phyloP scores from a whole-genome alignment of 371 early-diverging fungal species.

The Mortierella sp. region DNA sequence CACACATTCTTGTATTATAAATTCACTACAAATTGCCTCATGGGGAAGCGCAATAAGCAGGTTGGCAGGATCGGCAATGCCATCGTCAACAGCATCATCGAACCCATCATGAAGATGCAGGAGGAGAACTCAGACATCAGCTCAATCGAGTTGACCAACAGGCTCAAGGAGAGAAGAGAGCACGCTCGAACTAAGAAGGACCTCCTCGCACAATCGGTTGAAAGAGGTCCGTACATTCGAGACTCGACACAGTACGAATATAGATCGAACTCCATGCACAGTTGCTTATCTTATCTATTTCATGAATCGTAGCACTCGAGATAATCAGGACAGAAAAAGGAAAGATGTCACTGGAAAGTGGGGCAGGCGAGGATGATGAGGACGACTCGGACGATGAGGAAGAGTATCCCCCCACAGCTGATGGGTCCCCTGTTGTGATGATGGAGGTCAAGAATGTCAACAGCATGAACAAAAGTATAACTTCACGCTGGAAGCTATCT shows the following conservation, averaged over 20 bases:
- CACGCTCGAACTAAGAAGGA: conserved; percentile 47
- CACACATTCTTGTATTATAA: background rate
- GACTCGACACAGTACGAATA: background rate
- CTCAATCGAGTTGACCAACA: conserved; percentile 37
- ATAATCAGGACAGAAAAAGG: conserved; percentile 39
- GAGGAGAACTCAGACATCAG: conserved; percentile 50
- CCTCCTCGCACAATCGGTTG: conserved; percentile 41
- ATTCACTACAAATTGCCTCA: background rate
- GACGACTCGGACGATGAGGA: conserved; percentile 49
- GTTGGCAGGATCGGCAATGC: conserved; percentile 50
- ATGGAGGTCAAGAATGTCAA: conserved; percentile 66
- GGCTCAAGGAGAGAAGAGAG: conserved; percentile 42
- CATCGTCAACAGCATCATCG: conserved; percentile 52
- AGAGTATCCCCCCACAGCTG: conserved; percentile 34
- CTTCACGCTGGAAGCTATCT: conserved; percentile 70
- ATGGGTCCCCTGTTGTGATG: conserved; percentile 42
- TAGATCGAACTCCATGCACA: background rate
- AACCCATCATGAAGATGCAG: conserved; percentile 56
- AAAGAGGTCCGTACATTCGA: conserved; percentile 24
- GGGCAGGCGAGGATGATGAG: conserved; percentile 11
- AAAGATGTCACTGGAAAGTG: conserved; percentile 28
- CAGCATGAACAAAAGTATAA: conserved; percentile 81
- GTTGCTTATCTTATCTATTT: background rate
- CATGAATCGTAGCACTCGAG: conserved; percentile 32
- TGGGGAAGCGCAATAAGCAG: conserved; percentile 51